Percentiles rank a stretch among this genome's conserved stretches.
These are phyloP conservation scores for Boletus subcaerulescens DNA, from an alignment of 768 basidiomycete genomes.

Conservation along the genomic window DNA sequence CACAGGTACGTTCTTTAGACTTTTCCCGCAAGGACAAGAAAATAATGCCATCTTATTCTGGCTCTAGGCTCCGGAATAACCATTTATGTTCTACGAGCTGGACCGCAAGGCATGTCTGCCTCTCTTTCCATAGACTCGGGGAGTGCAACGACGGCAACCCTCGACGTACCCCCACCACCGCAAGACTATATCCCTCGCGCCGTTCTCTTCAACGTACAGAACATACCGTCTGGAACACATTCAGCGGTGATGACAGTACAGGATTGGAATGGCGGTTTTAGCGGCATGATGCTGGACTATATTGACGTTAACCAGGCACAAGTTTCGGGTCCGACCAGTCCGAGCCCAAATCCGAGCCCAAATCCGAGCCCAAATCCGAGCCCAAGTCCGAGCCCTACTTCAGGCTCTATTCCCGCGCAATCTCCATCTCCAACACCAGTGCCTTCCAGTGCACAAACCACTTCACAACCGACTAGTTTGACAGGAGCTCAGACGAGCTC, in stretches of 20 bases:
- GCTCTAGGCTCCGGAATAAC: conserved; percentile 26
- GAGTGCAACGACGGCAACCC: conserved; percentile 19
- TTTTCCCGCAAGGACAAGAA: background rate
- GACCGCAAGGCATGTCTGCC: conserved; percentile 26
- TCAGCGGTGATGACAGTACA: conserved; percentile 23
- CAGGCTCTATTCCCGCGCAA: conserved; percentile 4
- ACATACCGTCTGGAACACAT: conserved; percentile 22
- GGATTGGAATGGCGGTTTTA: conserved; percentile 23
- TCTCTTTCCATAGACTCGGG: conserved; percentile 26
- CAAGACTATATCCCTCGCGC: conserved; percentile 25
- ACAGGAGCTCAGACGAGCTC: background rate
- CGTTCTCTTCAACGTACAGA: conserved; percentile 20
- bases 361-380: background rate
- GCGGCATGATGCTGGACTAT: conserved; percentile 32
- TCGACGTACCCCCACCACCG: conserved; percentile 20
- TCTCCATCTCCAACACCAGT: conserved; percentile 7
- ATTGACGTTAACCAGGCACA: conserved; percentile 22
- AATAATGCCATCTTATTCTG: background rate
- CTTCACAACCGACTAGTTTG: background rate
- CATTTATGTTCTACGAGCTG: conserved; percentile 29
- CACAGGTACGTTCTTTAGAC: conserved; percentile 10
- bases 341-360: background rate
- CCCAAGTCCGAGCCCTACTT: background rate
- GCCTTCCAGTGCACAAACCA: background rate
- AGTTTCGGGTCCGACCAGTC: conserved; percentile 6